phyloP scores from a whole-genome alignment of 1,284 basidiomycete species.

The Pseudozyma sp. region DNA sequence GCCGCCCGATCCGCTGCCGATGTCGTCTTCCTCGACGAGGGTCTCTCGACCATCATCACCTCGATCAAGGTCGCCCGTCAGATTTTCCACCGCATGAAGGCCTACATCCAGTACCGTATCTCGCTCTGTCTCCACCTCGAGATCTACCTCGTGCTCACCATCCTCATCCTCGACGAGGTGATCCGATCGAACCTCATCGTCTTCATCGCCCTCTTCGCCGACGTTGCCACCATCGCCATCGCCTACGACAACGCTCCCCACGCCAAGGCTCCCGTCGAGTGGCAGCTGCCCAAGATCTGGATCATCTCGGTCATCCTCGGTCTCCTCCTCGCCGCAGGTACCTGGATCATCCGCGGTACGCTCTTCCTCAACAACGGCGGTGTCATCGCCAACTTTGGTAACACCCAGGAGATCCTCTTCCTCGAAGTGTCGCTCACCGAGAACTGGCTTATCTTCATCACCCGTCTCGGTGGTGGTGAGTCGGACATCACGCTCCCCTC shows the following conservation, averaged over 20 bases:
- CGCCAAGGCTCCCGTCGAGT: slow-evolving; percentile 73
- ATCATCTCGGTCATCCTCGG: slow-evolving; percentile 72
- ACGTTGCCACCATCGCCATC: slow-evolving; percentile 72
- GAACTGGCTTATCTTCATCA: slow-evolving; percentile 74
- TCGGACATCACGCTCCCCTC: slow-evolving; percentile 71
- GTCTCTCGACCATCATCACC: slow-evolving; percentile 72
- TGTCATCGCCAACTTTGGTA: slow-evolving; percentile 73
- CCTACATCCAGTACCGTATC: slow-evolving; percentile 71
- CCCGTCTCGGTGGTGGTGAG: slow-evolving; percentile 69
- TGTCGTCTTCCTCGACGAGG: slow-evolving; percentile 73
- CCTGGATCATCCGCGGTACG: slow-evolving; percentile 73
- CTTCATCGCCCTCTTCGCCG: slow-evolving; percentile 74
- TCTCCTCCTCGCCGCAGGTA: slow-evolving; percentile 72
- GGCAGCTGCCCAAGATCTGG: slow-evolving; percentile 75
- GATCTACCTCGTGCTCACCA: slow-evolving; percentile 73
- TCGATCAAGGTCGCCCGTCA: slow-evolving; percentile 74
- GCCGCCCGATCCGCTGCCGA: slow-evolving; percentile 72
- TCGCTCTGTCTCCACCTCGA: slow-evolving; percentile 74
- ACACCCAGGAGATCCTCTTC: slow-evolving; percentile 73
- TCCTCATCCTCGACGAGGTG: slow-evolving; percentile 73
- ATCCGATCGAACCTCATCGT: slow-evolving; percentile 74
- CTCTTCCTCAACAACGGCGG: slow-evolving; percentile 72
- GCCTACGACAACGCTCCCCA: slow-evolving; percentile 73
- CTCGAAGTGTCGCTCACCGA: slow-evolving; percentile 75
- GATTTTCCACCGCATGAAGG: slow-evolving; percentile 75